Evolutionary conservation across 2,329 filamentous ascomycete genomes (phyloP).

Genomic region (Rutstroemia sydowiana): DNA sequence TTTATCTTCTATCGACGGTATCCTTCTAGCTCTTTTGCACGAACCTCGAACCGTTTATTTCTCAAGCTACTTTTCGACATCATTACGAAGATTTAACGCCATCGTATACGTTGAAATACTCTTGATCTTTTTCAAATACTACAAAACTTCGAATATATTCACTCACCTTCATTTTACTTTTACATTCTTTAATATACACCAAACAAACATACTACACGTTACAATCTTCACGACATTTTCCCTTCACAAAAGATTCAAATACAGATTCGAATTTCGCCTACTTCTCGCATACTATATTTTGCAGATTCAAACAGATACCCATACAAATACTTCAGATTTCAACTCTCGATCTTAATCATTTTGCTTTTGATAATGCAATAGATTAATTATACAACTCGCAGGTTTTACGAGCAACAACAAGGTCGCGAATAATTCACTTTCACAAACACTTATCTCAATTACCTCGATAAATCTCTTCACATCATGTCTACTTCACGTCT

Average conservation of each 20-base stretch:
- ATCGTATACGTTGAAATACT: too few species aligned
- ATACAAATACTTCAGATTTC: not conserved
- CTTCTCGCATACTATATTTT: not conserved
- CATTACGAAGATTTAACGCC: too few species aligned
- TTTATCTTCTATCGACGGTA: too few species aligned
- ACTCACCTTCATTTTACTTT: too few species aligned
- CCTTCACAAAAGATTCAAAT: too few species aligned
- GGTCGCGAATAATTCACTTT: not conserved
- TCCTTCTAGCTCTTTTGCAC: too few species aligned
- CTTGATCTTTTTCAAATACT: not conserved
- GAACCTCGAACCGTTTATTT: too few species aligned
- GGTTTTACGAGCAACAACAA: constrained; percentile 5
- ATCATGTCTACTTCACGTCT: constrained; percentile 18
- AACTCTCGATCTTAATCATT: not conserved
- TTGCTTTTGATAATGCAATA: constrained; percentile 11
- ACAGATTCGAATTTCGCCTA: too few species aligned
- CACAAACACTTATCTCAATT: not conserved
- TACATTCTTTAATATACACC: too few species aligned
- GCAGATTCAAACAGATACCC: not conserved
- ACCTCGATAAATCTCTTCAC: not conserved
- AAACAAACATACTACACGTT: too few species aligned
- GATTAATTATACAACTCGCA: constrained; percentile 5
- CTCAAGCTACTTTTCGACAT: too few species aligned
- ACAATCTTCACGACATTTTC: not conserved
- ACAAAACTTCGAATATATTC: not conserved